These are phyloP conservation scores for Barnettozyma salicaria DNA, from an alignment of 805 yeast species.

Conservation along the genomic window DNA sequence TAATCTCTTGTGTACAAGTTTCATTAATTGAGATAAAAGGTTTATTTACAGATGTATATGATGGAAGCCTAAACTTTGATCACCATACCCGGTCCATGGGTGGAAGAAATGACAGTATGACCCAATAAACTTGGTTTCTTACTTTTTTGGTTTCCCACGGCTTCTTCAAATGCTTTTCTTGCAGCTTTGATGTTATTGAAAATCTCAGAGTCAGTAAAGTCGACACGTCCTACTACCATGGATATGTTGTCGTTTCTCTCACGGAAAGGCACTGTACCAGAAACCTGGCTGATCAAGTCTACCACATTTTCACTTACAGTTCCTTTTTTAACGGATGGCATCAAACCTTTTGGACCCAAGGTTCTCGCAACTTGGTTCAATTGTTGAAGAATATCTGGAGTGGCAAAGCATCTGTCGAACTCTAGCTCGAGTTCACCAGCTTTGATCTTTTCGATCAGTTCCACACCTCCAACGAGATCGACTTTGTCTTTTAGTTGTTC, in stretches of 20 bases:
- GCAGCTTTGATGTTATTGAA: constrained; percentile 65
- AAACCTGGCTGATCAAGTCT: constrained; percentile 43
- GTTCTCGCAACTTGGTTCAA: constrained; percentile 67
- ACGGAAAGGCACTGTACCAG: constrained; percentile 73
- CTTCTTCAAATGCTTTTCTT: constrained; percentile 51
- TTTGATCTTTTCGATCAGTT: constrained; percentile 57
- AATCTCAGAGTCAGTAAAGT: constrained; percentile 71
- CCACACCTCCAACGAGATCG: constrained; percentile 62
- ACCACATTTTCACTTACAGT: constrained; percentile 70
- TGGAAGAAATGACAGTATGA: constrained; percentile 58
- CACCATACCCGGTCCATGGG: constrained; percentile 76
- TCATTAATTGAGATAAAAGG: no score
- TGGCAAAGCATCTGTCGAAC: constrained; percentile 76
- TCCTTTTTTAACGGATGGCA: constrained; percentile 84
- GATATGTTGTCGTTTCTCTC: constrained; percentile 58
- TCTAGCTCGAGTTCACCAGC: constrained; percentile 42
- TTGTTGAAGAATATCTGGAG: constrained; percentile 69
- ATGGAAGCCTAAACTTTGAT: constrained; percentile 41
- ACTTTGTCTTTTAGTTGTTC: constrained; percentile 51
- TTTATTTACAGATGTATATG: no score
- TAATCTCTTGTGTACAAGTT: no score
- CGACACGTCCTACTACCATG: constrained; percentile 70
- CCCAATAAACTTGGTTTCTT: constrained; percentile 69
- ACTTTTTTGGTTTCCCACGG: constrained; percentile 48
- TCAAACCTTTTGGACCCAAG: constrained; percentile 83